phyloP scores from a whole-genome alignment of 345 rosid species.

The Reutealis trisperma region DNA sequence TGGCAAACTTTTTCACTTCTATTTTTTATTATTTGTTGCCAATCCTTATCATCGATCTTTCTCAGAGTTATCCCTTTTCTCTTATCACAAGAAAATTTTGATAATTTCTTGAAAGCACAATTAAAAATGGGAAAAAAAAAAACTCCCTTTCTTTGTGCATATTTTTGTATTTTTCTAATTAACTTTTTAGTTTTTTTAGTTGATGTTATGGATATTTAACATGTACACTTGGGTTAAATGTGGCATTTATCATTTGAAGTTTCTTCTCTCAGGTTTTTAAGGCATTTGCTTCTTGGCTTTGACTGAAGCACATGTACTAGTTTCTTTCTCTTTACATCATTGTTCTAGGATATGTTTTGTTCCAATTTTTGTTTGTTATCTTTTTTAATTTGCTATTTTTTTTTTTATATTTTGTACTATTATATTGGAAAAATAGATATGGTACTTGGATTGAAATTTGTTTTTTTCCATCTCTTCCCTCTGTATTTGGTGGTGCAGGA shows the following conservation, averaged over 20 bases:
- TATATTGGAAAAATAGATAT: too few species aligned
- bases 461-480: too few species aligned
- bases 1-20: not conserved
- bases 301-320: slow-evolving; percentile 79
- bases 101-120: slow-evolving; percentile 1
- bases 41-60: not conserved
- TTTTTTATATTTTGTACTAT: too few species aligned
- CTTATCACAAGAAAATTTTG: not conserved
- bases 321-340: slow-evolving; percentile 9
- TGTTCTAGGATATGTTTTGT: not conserved
- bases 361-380: too few species aligned
- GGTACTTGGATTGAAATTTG: too few species aligned
- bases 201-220: not conserved
- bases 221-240: slow-evolving; percentile 6
- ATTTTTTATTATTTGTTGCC: not conserved
- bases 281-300: slow-evolving; percentile 98
- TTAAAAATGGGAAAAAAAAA: not conserved
- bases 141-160: not conserved
- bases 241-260: slow-evolving; percentile 23
- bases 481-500: too few species aligned
- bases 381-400: too few species aligned
- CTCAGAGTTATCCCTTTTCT: not conserved
- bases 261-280: slow-evolving; percentile 77
- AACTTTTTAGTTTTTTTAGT: not conserved
- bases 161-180: not conserved